Evolutionary conservation across 2,329 filamentous ascomycete species (phyloP), one percentile per base, ranked within the genome.

Genomic region (Colletotrichum lini): DNA sequence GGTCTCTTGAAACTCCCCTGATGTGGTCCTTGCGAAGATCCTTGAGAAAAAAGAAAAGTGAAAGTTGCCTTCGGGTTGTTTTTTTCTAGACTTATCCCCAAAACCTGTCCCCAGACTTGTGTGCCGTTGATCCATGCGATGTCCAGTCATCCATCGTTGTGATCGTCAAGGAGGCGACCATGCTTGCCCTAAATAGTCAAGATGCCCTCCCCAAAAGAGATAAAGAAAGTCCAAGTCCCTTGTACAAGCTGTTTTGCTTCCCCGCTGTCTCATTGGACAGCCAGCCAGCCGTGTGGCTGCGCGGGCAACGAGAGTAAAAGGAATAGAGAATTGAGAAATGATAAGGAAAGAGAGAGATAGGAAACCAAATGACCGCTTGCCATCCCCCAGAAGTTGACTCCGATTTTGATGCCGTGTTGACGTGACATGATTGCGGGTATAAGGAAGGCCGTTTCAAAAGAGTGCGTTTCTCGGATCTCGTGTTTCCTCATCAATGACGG

Each of bases 341-440:
- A 45, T 50, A 60, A 60, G 23, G 44, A 62, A 42, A 62, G 47
- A 42, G 50, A 71, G 53, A 63, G 52, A 60, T 63, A 47, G 54
- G 47, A 68, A 68, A 56, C 49, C 68, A 71, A 68, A 68, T 71
- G 68, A 71, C 65, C 68, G 68, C 68, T 71, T 71, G 68, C 68
- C 68, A 59, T 71, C 58, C 68, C 67, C 57, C 58, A 16, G 60
- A 71, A 63, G 64, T 69, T 53, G 66, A 67, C 64, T 71, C 68
- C 68, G 42, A 52, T 47, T 57, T 60, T 52, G 53, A 71, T 71
- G 68, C 68, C 57, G 52, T 68, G 64, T 71, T 65, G 45, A 63
- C 45, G 38, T 67, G 64, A 63, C 65, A 68, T 71, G 42, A 61
- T 49, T 58, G 65, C 52, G 45, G 53, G 53, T 70, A 70, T 65